These are phyloP conservation scores for Durotheca rogersii DNA, from an alignment of 495 filamentous ascomycete species.

Conservation along the genomic window DNA sequence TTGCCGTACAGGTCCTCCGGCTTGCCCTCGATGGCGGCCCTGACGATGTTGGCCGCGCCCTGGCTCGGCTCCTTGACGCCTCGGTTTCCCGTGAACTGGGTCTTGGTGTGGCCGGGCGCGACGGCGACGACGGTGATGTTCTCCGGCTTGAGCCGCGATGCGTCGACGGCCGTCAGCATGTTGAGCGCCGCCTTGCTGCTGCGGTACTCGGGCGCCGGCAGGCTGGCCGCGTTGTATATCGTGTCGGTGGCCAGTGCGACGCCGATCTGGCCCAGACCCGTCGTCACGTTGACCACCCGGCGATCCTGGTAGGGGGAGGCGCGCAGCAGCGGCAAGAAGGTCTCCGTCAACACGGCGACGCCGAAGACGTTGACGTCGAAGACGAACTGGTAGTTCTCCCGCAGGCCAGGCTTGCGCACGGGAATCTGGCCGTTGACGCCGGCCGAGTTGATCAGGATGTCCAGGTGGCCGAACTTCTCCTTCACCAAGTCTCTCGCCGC, in stretches of 20 bases:
- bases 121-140: slow-evolving; percentile 17
- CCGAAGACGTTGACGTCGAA: slow-evolving; percentile 45
- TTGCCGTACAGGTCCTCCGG: background rate
- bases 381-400: slow-evolving; percentile 33
- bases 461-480: slow-evolving; percentile 37
- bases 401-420: slow-evolving; percentile 12
- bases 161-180: slow-evolving; percentile 25
- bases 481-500: slow-evolving; percentile 37
- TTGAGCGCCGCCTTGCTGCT: slow-evolving; percentile 29
- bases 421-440: slow-evolving; percentile 16
- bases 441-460: slow-evolving; percentile 33
- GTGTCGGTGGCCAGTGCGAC: slow-evolving; percentile 19
- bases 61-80: slow-evolving; percentile 8
- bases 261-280: slow-evolving; percentile 42
- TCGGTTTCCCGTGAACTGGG: slow-evolving; percentile 21
- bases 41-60: slow-evolving; percentile 12
- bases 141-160: slow-evolving; percentile 1
- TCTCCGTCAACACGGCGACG: slow-evolving; percentile 38
- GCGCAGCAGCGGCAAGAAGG: slow-evolving; percentile 43
- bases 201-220: slow-evolving; percentile 20
- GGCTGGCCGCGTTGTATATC: slow-evolving; percentile 1
- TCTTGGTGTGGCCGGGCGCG: slow-evolving; percentile 26
- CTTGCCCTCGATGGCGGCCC: slow-evolving; percentile 8
- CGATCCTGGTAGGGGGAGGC: slow-evolving; percentile 4
- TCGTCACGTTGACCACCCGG: slow-evolving; percentile 18